A percentile compares a stretch with the other conserved stretches of the same genome.
phyloP scores from a whole-genome alignment of 192 early-diverging fungal species.

The Linnemannia exigua region DNA sequence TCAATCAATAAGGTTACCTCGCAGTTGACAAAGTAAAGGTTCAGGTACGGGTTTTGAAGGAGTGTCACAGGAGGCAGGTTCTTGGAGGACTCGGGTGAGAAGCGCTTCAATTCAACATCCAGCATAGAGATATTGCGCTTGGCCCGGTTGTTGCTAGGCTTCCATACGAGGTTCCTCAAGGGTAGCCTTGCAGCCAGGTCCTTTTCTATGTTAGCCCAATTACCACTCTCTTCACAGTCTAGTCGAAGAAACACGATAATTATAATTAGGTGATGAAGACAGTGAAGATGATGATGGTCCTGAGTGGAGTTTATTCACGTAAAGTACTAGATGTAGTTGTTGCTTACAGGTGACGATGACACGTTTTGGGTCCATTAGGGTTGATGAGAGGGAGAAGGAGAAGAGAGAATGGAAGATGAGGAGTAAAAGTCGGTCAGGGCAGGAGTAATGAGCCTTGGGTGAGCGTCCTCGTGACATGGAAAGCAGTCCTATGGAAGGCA shows the following conservation, averaged over 20 bases:
- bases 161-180: slow-evolving; percentile 85
- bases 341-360: slow-evolving; percentile 53
- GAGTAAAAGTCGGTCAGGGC: too few relatives aligned
- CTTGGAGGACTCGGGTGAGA: slow-evolving; percentile 55
- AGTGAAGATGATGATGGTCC: not conserved
- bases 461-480: not conserved
- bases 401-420: not conserved
- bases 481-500: not conserved
- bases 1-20: slow-evolving; percentile 70
- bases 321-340: not conserved
- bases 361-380: slow-evolving; percentile 47
- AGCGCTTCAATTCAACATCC: slow-evolving; percentile 70
- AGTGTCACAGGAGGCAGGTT: slow-evolving; percentile 57
- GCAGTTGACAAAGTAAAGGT: slow-evolving; percentile 85
- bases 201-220: slow-evolving; percentile 75
- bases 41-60: slow-evolving; percentile 75
- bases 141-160: slow-evolving; percentile 75
- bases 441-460: too few relatives aligned
- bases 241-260: not conserved
- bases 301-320: not conserved
- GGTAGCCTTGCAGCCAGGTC: slow-evolving; percentile 82
- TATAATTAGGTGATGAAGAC: not conserved
- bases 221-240: slow-evolving; percentile 71
- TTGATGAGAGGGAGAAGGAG: not conserved
- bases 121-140: slow-evolving; percentile 72